These are phyloP conservation scores for Lentinula boryana DNA, from an alignment of 768 basidiomycete species.

Conservation along the genomic window DNA sequence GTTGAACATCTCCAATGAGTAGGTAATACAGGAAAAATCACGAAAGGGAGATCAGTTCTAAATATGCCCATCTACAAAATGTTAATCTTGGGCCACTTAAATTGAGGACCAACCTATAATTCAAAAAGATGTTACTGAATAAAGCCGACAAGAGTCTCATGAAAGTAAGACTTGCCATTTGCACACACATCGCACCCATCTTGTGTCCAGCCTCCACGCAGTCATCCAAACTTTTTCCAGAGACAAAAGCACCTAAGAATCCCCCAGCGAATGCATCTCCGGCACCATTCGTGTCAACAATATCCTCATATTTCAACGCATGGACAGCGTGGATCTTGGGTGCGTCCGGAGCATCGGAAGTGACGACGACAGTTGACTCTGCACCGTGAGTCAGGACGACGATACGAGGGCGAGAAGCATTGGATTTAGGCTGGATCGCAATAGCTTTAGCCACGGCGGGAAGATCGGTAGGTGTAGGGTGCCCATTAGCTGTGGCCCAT, in stretches of 20 bases:
- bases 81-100: slow-evolving; percentile 6
- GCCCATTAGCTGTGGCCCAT: slow-evolving; percentile 72
- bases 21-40: background rate
- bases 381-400: slow-evolving; percentile 93
- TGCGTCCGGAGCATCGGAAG: slow-evolving; percentile 45
- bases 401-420: slow-evolving; percentile 66
- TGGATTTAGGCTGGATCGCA: slow-evolving; percentile 71
- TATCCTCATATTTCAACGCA: slow-evolving; percentile 51
- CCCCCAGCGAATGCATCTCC: slow-evolving; percentile 98
- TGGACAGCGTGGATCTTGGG: slow-evolving; percentile 55
- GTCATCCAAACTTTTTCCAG: slow-evolving; percentile 74
- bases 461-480: slow-evolving; percentile 61
- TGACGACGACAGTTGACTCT: slow-evolving; percentile 70
- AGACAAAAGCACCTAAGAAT: slow-evolving; percentile 80
- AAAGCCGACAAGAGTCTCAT: background rate
- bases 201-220: slow-evolving; percentile 82
- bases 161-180: slow-evolving; percentile 44
- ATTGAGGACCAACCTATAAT: slow-evolving; percentile 3
- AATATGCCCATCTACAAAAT: background rate
- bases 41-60: background rate
- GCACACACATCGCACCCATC: slow-evolving; percentile 80
- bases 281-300: slow-evolving; percentile 97
- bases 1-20: slow-evolving; percentile 1
- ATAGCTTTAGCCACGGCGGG: slow-evolving; percentile 66
- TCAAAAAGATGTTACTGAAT: background rate